Percentiles rank a stretch among this genome's conserved stretches.
phyloP scores from a whole-genome alignment of 139 green algal genomes.

The Coelastrella sp. region DNA sequence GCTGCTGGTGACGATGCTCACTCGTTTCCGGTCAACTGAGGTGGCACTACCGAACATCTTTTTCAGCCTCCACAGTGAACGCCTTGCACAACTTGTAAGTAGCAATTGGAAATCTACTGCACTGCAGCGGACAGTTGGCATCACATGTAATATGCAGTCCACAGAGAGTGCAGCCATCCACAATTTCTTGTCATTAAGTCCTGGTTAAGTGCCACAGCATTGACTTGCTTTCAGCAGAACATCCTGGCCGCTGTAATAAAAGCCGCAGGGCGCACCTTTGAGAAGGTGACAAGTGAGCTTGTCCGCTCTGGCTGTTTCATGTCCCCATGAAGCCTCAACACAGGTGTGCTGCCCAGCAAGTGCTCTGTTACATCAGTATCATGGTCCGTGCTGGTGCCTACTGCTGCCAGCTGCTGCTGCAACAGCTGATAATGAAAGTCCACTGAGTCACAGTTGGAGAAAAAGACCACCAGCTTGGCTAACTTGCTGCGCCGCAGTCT shows the following conservation, averaged over 20 bases:
- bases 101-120: too few species aligned
- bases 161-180: too few species aligned
- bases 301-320: slow-evolving; percentile 88
- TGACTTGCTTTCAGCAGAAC: not conserved
- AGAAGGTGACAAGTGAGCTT: slow-evolving; percentile 80
- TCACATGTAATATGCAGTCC: too few species aligned
- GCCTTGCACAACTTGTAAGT: too few species aligned
- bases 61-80: too few species aligned
- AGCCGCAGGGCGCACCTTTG: slow-evolving; percentile 44
- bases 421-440: slow-evolving; percentile 86
- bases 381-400: not conserved
- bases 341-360: not conserved
- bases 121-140: not conserved
- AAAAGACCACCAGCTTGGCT: slow-evolving; percentile 92
- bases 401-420: slow-evolving; percentile 5
- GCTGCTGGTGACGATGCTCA: too few species aligned
- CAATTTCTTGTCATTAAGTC: not conserved
- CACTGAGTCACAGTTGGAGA: slow-evolving; percentile 91
- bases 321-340: slow-evolving; percentile 93
- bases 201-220: too few species aligned
- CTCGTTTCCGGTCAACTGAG: too few species aligned
- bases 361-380: not conserved
- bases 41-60: too few species aligned
- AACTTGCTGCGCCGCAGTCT: slow-evolving; percentile 36
- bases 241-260: not conserved